Conservation (phyloP, 306 rosid genomes). For the Acacia melanoxylon region DNA sequence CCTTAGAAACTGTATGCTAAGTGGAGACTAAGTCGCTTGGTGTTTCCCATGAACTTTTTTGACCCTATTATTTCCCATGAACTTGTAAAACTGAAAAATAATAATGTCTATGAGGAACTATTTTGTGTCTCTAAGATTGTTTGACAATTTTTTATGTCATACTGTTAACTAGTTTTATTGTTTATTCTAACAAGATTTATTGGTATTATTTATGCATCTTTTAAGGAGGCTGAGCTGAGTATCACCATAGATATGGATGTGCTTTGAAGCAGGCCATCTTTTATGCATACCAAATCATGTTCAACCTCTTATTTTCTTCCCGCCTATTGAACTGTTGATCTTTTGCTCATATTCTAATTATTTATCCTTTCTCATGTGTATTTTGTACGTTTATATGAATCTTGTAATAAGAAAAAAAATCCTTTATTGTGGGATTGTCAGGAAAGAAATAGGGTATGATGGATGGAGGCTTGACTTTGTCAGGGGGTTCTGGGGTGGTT, state of each 20-base stretch:
- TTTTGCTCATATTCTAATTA: not conserved
- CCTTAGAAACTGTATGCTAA: no score
- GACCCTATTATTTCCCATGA: no score
- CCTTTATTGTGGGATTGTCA: slow-evolving; percentile 37
- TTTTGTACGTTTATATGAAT: not conserved
- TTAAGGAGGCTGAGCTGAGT: slow-evolving; percentile 1
- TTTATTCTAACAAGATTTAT: not conserved
- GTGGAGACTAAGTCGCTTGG: no score
- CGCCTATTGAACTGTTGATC: not conserved
- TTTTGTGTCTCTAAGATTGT: no score
- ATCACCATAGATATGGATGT: not conserved
- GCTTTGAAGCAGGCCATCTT: not conserved
- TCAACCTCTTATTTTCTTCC: not conserved
- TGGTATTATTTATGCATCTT: not conserved
- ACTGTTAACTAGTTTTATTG: not conserved
- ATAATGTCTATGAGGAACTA: no score
- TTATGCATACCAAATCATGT: not conserved
- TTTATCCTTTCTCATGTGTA: not conserved
- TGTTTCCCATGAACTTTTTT: no score
- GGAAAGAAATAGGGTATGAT: slow-evolving; percentile 92
- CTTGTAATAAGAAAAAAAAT: not conserved
- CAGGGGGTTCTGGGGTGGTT: slow-evolving; percentile 99
- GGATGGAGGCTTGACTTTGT: slow-evolving; percentile 99
- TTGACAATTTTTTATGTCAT: no score
- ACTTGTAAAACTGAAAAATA: no score